phyloP scores from a whole-genome alignment of 2,329 filamentous ascomycete genomes.

The Aspergillus thermomutatus region DNA sequence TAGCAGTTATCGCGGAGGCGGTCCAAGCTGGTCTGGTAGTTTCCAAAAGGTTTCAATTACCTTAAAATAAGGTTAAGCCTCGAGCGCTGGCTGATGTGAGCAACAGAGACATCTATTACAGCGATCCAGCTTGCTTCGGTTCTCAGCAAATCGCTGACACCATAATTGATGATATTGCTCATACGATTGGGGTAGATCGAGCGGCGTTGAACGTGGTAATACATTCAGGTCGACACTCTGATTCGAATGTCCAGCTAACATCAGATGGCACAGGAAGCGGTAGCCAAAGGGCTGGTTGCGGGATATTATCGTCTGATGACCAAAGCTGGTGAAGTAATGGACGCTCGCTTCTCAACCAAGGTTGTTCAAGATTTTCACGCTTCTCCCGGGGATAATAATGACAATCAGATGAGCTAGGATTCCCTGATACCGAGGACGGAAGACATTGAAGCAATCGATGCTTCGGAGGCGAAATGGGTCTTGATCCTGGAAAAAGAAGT shows the following conservation, averaged over 20 bases:
- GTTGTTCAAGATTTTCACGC: slow-evolving; percentile 11
- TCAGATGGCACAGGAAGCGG: slow-evolving; percentile 34
- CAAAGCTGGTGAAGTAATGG: slow-evolving; percentile 26
- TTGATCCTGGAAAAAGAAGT: slow-evolving; percentile 64
- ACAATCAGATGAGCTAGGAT: slow-evolving; percentile 38
- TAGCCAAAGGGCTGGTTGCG: slow-evolving; percentile 42
- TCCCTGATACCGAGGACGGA: slow-evolving; percentile 50
- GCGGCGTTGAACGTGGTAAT: slow-evolving; percentile 55
- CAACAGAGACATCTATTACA: slow-evolving; percentile 61
- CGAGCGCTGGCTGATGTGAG: not conserved
- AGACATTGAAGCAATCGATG: slow-evolving; percentile 44
- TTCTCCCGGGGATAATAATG: not conserved
- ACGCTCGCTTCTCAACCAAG: slow-evolving; percentile 36
- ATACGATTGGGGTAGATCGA: slow-evolving; percentile 56
- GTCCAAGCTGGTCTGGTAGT: slow-evolving; percentile 47
- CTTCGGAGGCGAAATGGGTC: slow-evolving; percentile 53
- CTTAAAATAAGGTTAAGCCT: not conserved
- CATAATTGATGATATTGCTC: slow-evolving; percentile 60
- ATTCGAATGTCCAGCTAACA: not conserved
- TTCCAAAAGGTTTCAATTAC: slow-evolving; percentile 52
- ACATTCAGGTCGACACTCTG: slow-evolving; percentile 8
- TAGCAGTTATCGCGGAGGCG: slow-evolving; percentile 54
- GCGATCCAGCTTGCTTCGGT: slow-evolving; percentile 57
- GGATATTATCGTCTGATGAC: slow-evolving; percentile 31
- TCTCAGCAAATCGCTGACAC: slow-evolving; percentile 56